A percentile compares a stretch with the other conserved stretches of the same genome.
These are phyloP conservation scores for Lathyrus tuberosus DNA, from an alignment of 306 rosid genomes.

Conservation along the genomic window DNA sequence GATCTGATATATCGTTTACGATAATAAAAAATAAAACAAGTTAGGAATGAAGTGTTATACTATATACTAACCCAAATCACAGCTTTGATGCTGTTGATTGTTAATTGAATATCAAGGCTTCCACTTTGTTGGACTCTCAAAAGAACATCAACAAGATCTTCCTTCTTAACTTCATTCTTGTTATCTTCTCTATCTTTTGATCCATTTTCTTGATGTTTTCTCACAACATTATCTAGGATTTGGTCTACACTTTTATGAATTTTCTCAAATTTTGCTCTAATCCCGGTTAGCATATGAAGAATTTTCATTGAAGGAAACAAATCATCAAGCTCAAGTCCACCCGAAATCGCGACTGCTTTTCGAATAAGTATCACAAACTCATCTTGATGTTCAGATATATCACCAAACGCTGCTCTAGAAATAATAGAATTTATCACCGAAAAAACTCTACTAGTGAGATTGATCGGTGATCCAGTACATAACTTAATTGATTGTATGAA, in stretches of 20 bases:
- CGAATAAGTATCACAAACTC: not conserved
- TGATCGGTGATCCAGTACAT: not conserved
- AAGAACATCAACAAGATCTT: slow-evolving; percentile 24
- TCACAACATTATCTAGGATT: not conserved
- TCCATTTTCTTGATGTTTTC: not conserved
- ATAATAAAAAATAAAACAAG: not conserved
- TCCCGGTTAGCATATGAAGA: not conserved
- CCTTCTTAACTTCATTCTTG: not conserved
- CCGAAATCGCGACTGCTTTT: not conserved
- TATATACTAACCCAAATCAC: slow-evolving; percentile 14
- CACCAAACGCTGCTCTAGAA: slow-evolving; percentile 7
- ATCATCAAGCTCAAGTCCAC: slow-evolving; percentile 2
- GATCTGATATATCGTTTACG: too few species aligned
- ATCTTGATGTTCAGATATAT: not conserved
- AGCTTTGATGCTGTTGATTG: slow-evolving; percentile 19
- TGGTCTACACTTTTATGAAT: not conserved
- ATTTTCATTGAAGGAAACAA: slow-evolving; percentile 6
- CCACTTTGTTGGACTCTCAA: slow-evolving; percentile 26
- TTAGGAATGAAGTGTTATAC: not conserved
- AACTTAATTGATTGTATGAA: not conserved
- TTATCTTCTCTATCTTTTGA: not conserved
- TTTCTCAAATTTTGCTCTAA: not conserved
- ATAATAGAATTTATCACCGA: not conserved
- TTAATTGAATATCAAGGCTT: slow-evolving; percentile 6
- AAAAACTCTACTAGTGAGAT: not conserved